phyloP scores from a whole-genome alignment of 2,329 filamentous ascomycete species.

The Cercospora brassicicola region DNA sequence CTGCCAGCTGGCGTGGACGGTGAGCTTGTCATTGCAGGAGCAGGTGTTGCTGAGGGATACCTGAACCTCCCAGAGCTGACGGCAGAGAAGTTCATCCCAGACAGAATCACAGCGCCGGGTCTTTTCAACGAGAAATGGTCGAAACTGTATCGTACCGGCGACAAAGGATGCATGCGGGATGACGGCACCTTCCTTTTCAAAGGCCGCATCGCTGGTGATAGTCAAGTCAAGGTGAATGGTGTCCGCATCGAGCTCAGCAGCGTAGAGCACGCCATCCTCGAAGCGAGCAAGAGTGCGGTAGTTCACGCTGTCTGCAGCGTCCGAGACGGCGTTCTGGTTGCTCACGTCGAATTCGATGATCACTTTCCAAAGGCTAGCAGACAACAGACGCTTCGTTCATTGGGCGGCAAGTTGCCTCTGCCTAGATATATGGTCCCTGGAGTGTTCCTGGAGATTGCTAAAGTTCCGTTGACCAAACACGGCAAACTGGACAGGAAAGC shows the following conservation, averaged over 20 bases:
- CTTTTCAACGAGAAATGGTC: background rate
- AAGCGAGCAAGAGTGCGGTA: slow-evolving; percentile 27
- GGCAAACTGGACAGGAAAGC: slow-evolving; percentile 13
- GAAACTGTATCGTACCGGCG: slow-evolving; percentile 43
- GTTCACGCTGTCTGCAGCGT: slow-evolving; percentile 28
- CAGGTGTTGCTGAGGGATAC: slow-evolving; percentile 42
- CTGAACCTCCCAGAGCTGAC: slow-evolving; percentile 21
- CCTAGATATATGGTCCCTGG: slow-evolving; percentile 16
- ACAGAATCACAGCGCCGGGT: background rate
- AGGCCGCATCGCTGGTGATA: slow-evolving; percentile 46
- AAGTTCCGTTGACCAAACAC: slow-evolving; percentile 7
- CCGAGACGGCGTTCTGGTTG: slow-evolving; percentile 35
- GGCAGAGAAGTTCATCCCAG: background rate
- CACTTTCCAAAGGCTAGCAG: background rate
- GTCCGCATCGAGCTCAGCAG: slow-evolving; percentile 51
- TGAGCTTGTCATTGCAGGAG: slow-evolving; percentile 46
- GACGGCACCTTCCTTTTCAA: slow-evolving; percentile 41
- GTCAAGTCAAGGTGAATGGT: slow-evolving; percentile 50
- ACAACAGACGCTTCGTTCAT: background rate
- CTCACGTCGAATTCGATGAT: slow-evolving; percentile 29
- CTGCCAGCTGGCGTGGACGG: slow-evolving; percentile 46
- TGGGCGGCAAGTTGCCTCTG: background rate
- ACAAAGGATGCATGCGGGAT: slow-evolving; percentile 38
- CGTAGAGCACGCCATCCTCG: slow-evolving; percentile 40
- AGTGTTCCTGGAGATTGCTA: background rate